Evolutionary conservation across 371 early-diverging fungal genomes (phyloP).

Genomic region (Blakeslea trispora): DNA sequence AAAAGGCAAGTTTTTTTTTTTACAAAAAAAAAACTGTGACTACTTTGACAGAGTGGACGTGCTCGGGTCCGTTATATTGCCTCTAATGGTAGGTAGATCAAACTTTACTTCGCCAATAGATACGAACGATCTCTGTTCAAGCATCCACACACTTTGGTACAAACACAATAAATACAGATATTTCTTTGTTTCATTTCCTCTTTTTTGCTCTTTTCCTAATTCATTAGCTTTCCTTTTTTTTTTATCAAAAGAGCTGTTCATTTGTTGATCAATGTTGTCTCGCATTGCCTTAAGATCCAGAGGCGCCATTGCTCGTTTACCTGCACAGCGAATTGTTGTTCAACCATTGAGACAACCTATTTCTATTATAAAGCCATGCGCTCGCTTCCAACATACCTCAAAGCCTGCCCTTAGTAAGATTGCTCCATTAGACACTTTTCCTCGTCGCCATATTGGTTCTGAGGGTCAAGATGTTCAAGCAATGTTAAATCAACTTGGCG

Average conservation of each 20-base stretch:
- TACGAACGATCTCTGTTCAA: constrained; percentile 17
- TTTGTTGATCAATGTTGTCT: constrained; percentile 26
- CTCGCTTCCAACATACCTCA: constrained; percentile 37
- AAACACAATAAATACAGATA: constrained; percentile 12
- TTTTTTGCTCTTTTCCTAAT: constrained; percentile 17
- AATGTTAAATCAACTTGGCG: constrained; percentile 83
- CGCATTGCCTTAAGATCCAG: constrained; percentile 35
- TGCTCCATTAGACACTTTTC: constrained; percentile 72
- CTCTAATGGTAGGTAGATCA: constrained; percentile 46
- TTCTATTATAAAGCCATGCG: constrained; percentile 15
- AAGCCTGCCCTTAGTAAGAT: constrained; percentile 45
- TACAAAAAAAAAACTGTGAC: constrained; percentile 29
- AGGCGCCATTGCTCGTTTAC: constrained; percentile 21
- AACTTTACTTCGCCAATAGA: constrained; percentile 26
- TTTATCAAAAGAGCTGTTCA: constrained; percentile 2
- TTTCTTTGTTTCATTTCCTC: constrained; percentile 1
- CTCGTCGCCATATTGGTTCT: constrained; percentile 91
- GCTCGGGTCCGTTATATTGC: constrained; percentile 35
- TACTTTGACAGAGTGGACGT: constrained; percentile 46
- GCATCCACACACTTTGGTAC: constrained; percentile 11
- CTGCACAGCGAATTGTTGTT: constrained; percentile 16
- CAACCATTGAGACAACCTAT: constrained; percentile 18
- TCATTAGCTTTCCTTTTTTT: constrained; percentile 3
- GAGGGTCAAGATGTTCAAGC: constrained; percentile 65
- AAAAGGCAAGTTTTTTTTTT: constrained; percentile 29